A percentile compares a stretch with the other conserved stretches of the same genome.
These are phyloP conservation scores for Cercospora sesami DNA, from an alignment of 2,329 filamentous ascomycete genomes.

Conservation along the genomic window DNA sequence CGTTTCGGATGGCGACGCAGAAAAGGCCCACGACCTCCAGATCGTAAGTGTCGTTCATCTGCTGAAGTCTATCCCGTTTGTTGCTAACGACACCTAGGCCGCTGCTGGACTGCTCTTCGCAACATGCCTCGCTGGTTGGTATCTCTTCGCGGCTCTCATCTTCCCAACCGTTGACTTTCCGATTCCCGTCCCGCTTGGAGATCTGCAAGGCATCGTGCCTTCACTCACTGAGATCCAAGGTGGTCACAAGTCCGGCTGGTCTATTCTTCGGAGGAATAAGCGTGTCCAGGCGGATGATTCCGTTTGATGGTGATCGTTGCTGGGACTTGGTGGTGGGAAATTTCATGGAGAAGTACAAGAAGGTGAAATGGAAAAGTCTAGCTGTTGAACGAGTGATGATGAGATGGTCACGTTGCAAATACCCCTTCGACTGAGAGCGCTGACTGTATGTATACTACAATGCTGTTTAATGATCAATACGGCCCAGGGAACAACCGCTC, in stretches of 20 bases:
- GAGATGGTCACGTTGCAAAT: neutral
- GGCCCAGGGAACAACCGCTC: neutral
- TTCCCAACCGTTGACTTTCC: conserved; percentile 29
- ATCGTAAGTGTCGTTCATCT: conserved; percentile 14
- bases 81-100: conserved; percentile 15
- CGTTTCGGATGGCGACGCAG: conserved; percentile 18
- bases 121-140: conserved; percentile 24
- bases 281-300: conserved; percentile 10
- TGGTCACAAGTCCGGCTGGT: conserved; percentile 13
- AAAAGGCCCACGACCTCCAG: conserved; percentile 23
- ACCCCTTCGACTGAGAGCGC: neutral
- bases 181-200: conserved; percentile 23
- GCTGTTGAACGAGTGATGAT: neutral
- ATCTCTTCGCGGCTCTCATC: conserved; percentile 25
- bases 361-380: neutral
- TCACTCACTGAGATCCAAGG: conserved; percentile 15
- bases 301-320: conserved; percentile 9
- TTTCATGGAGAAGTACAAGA: neutral
- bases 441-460: conserved; percentile 1
- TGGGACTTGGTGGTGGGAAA: neutral
- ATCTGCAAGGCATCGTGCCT: conserved; percentile 23
- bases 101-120: conserved; percentile 25
- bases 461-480: neutral
- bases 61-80: too few relatives aligned
- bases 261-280: conserved; percentile 13